Conservation (phyloP, 1,284 basidiomycete genomes). For the Hemileia vastatrix region DNA sequence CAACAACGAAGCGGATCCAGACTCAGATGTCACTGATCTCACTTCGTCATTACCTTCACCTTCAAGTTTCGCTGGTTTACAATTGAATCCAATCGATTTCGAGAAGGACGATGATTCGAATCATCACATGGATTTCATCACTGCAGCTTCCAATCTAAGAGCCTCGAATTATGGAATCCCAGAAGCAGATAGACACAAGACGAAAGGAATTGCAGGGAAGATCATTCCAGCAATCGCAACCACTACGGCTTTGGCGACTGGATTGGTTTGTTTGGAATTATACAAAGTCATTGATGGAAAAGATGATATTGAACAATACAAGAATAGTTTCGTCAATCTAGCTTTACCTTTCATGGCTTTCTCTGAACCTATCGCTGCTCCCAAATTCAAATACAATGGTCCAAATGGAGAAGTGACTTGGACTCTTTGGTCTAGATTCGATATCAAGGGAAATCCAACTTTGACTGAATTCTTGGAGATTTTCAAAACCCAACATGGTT, state of each 20-base stretch:
- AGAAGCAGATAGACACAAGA: slow-evolving; percentile 79
- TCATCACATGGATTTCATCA: slow-evolving; percentile 98
- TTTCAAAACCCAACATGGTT: slow-evolving; percentile 73
- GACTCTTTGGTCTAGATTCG: slow-evolving; percentile 97
- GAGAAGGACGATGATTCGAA: slow-evolving; percentile 99
- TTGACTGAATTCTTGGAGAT: slow-evolving; percentile 73
- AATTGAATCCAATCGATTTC: slow-evolving; percentile 88
- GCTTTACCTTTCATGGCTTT: slow-evolving; percentile 98
- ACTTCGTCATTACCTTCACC: slow-evolving; percentile 67
- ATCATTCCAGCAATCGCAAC: slow-evolving; percentile 99
- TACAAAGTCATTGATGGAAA: slow-evolving; percentile 98
- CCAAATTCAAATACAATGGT: slow-evolving; percentile 58
- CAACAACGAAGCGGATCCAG: slow-evolving; percentile 49
- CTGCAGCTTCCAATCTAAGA: slow-evolving; percentile 90
- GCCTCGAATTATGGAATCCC: slow-evolving; percentile 91
- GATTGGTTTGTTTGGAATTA: slow-evolving; percentile 88
- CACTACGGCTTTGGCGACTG: slow-evolving; percentile 87
- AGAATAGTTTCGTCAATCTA: slow-evolving; percentile 97
- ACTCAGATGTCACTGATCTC: slow-evolving; percentile 54
- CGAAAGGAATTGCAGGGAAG: slow-evolving; percentile 98
- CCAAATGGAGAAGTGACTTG: slow-evolving; percentile 48
- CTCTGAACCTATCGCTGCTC: slow-evolving; percentile 89
- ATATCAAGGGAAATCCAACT: slow-evolving; percentile 79
- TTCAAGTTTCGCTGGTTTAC: slow-evolving; percentile 84
- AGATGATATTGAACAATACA: slow-evolving; percentile 83